These are phyloP conservation scores for Arthrobotrys megalospora DNA, from an alignment of 2,329 filamentous ascomycete genomes.

Conservation along the genomic window DNA sequence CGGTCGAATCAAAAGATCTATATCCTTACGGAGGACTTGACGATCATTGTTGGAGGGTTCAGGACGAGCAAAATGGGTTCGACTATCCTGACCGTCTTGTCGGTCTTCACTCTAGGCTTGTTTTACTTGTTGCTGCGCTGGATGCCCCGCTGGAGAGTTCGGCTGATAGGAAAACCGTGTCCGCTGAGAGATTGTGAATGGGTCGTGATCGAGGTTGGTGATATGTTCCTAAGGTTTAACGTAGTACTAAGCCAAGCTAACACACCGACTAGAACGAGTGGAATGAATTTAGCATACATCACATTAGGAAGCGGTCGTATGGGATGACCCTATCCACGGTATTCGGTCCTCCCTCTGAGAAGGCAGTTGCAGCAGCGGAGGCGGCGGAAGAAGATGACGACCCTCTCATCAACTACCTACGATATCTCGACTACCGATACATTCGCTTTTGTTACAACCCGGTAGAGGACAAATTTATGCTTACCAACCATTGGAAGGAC, in stretches of 20 bases:
- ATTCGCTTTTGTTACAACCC: conserved; percentile 94
- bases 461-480: conserved; percentile 86
- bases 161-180: conserved; percentile 78
- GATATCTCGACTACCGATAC: conserved; percentile 91
- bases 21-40: conserved; percentile 92
- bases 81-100: conserved; percentile 71
- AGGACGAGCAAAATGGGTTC: conserved; percentile 81
- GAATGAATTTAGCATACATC: conserved; percentile 87
- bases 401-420: conserved; percentile 81
- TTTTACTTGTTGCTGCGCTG: conserved; percentile 89
- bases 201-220: conserved; percentile 86
- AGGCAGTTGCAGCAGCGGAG: conserved; percentile 72
- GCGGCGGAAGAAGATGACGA: conserved; percentile 80
- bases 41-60: conserved; percentile 93
- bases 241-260: background rate
- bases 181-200: conserved; percentile 84
- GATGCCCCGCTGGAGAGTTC: conserved; percentile 89
- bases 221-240: conserved; percentile 18
- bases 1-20: conserved; percentile 87
- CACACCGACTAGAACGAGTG: conserved; percentile 81
- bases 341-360: conserved; percentile 71
- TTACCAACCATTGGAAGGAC: conserved; percentile 94
- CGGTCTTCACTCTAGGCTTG: conserved; percentile 80
- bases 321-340: conserved; percentile 77
- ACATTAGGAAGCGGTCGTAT: conserved; percentile 75